A percentile compares a stretch with the other conserved stretches of the same genome.
Conservation (phyloP, 108 stramenopile genomes). For the Cyclotella atomus region DNA sequence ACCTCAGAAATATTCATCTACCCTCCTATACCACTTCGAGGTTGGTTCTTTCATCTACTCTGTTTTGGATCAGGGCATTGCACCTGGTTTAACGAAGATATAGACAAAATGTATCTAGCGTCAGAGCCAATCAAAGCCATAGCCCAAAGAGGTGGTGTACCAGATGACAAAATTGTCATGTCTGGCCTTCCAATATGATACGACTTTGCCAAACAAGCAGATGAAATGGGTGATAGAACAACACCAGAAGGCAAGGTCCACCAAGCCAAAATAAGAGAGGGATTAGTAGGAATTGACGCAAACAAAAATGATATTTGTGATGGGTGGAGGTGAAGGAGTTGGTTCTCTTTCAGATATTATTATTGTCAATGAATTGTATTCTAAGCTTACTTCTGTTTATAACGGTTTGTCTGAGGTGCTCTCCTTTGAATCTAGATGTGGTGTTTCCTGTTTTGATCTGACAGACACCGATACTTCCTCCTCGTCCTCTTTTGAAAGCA, state of each 20-base stretch:
- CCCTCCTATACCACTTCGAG: too few relatives aligned
- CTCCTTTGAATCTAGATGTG: too few relatives aligned
- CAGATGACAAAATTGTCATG: constrained; percentile 81
- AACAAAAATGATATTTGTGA: constrained; percentile 83
- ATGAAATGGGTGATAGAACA: constrained; percentile 71
- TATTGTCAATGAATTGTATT: constrained; percentile 80
- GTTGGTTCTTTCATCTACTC: too few relatives aligned
- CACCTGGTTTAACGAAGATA: constrained; percentile 91
- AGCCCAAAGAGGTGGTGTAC: constrained; percentile 78
- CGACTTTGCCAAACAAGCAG: constrained; percentile 75
- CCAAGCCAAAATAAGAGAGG: constrained; percentile 42
- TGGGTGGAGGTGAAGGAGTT: constrained; percentile 97
- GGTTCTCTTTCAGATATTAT: constrained; percentile 79
- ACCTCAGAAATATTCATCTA: too few relatives aligned
- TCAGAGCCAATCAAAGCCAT: constrained; percentile 70
- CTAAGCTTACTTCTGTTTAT: not conserved
- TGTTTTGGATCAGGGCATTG: constrained; percentile 90
- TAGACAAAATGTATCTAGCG: constrained; percentile 90
- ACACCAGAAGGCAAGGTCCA: constrained; percentile 55
- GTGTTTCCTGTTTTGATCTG: not conserved
- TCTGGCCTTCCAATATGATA: constrained; percentile 94
- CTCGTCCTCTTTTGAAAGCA: not conserved
- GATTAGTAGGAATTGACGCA: constrained; percentile 65
- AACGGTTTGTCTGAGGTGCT: not conserved
- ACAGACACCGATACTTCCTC: not conserved